Evolutionary conservation across 2,329 filamentous ascomycete genomes (phyloP).

Genomic region (Cadophora malorum): DNA sequence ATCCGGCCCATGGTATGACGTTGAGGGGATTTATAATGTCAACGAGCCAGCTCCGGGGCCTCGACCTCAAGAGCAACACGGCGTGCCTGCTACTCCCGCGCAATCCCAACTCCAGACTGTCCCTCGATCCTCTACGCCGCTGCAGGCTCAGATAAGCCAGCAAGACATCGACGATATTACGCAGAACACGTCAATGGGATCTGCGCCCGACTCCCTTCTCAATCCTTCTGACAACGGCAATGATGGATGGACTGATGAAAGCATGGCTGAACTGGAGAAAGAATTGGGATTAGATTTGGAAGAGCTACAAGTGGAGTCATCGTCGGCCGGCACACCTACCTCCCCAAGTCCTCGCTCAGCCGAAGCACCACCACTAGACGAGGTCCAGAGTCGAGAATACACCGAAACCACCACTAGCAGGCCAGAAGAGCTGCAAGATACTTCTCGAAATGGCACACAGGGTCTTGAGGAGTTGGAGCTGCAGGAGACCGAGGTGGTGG

Average conservation of each 20-base stretch:
- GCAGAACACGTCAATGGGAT: not conserved
- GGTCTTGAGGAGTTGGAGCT: slow-evolving; percentile 20
- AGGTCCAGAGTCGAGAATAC: slow-evolving; percentile 33
- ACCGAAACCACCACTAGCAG: slow-evolving; percentile 26
- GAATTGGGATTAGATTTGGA: slow-evolving; percentile 32
- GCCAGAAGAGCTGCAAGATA: slow-evolving; percentile 23
- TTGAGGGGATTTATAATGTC: slow-evolving; percentile 29
- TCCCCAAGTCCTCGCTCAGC: slow-evolving; percentile 26
- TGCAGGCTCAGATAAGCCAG: not conserved
- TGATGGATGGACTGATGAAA: not conserved
- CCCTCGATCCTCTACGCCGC: not conserved
- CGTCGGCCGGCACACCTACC: slow-evolving; percentile 23
- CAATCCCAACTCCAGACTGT: not conserved
- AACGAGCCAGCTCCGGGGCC: slow-evolving; percentile 25
- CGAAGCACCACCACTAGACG: slow-evolving; percentile 30
- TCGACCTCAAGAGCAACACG: slow-evolving; percentile 27
- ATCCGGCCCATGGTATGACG: slow-evolving; percentile 29
- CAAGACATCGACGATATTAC: not conserved
- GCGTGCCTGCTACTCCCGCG: slow-evolving; percentile 31
- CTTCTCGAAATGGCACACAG: slow-evolving; percentile 12
- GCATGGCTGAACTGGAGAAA: slow-evolving; percentile 17
- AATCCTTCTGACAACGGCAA: not conserved
- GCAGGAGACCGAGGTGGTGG: slow-evolving; percentile 27
- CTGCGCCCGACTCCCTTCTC: not conserved
- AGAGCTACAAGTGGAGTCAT: slow-evolving; percentile 23